Evolutionary conservation across 1,139 yeast species (phyloP).

Genomic region (Nakaseomyces delphensis): DNA sequence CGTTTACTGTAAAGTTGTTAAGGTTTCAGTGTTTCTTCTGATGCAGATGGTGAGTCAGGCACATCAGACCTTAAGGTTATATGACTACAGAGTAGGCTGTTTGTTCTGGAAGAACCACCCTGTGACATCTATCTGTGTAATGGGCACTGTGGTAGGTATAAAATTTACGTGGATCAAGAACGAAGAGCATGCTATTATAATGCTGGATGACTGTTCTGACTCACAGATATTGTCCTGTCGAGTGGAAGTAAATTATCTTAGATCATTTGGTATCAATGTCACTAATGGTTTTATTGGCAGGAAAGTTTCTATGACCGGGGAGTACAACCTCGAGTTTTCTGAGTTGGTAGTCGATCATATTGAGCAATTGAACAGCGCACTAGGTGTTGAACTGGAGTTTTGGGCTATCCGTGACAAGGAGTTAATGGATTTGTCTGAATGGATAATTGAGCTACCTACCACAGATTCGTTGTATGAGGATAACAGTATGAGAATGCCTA

Average conservation of each 20-base stretch:
- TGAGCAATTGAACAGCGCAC: neutral
- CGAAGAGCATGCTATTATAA: slow-evolving; percentile 17
- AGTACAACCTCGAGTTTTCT: neutral
- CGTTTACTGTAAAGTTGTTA: neutral
- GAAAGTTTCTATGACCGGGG: neutral
- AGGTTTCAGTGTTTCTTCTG: neutral
- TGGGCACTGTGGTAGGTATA: slow-evolving; percentile 20
- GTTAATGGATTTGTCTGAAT: neutral
- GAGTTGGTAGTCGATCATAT: neutral
- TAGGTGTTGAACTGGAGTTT: neutral
- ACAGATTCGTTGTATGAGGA: neutral
- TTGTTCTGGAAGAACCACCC: slow-evolving; percentile 25
- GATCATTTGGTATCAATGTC: slow-evolving; percentile 1
- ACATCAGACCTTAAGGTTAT: neutral
- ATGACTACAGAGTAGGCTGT: neutral
- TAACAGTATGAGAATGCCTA: neutral
- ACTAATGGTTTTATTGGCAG: neutral
- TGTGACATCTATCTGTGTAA: slow-evolving; percentile 13
- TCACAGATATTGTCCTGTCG: neutral
- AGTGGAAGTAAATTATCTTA: slow-evolving; percentile 1
- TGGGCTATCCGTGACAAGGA: neutral
- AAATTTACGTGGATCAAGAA: slow-evolving; percentile 14
- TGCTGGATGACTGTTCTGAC: slow-evolving; percentile 23
- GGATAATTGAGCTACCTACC: neutral
- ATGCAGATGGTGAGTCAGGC: neutral